Conservation (phyloP, 805 yeast species). For the Candida xiaguanensis region DNA sequence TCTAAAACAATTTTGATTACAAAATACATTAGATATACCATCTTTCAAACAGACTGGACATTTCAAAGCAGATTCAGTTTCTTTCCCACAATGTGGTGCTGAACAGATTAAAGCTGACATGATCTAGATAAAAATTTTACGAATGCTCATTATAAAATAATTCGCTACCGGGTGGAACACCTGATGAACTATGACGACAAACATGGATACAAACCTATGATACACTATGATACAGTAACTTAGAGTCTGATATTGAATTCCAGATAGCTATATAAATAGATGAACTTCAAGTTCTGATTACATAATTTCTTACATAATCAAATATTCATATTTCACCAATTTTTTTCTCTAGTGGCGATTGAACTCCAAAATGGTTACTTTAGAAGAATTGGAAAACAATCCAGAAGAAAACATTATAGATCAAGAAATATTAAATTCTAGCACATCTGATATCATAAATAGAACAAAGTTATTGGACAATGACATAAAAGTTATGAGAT, state of each 20-base stretch:
- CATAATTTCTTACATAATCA: neutral
- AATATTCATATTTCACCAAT: neutral
- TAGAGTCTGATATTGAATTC: too few species aligned
- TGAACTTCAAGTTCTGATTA: neutral
- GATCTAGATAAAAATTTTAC: too few species aligned
- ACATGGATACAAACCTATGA: too few species aligned
- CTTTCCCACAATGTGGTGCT: constrained; percentile 82
- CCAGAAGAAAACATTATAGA: constrained; percentile 61
- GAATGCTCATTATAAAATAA: too few species aligned
- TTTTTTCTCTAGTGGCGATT: constrained; percentile 2
- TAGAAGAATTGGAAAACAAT: constrained; percentile 71
- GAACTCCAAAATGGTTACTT: constrained; percentile 58
- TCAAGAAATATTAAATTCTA: constrained; percentile 71
- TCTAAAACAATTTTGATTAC: constrained; percentile 81
- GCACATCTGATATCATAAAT: constrained; percentile 80
- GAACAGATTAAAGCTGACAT: constrained; percentile 45
- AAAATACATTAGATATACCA: constrained; percentile 61
- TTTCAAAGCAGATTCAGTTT: constrained; percentile 68
- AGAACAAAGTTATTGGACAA: constrained; percentile 87
- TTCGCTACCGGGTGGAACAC: too few species aligned
- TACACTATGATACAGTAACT: too few species aligned
- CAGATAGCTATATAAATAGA: too few species aligned
- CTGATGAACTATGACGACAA: too few species aligned
- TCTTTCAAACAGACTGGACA: constrained; percentile 90
- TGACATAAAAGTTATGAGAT: constrained; percentile 90